A percentile compares a stretch with the other conserved stretches of the same genome.
Conservation (phyloP, 1,139 yeast species). For the Blastobotrys raffinosifermentans region DNA sequence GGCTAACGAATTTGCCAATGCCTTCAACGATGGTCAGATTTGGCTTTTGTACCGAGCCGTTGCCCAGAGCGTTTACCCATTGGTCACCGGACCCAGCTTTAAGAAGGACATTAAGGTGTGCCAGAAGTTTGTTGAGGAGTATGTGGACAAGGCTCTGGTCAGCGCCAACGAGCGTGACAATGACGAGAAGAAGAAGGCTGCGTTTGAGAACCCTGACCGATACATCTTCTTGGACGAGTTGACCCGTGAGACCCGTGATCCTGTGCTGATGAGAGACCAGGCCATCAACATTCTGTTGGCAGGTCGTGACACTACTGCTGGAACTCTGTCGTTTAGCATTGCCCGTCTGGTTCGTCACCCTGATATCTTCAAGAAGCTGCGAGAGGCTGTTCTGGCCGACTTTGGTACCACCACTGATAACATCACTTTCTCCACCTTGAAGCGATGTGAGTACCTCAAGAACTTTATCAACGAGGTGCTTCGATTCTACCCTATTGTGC, state of each 20-base stretch:
- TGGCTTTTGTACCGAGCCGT: constrained; percentile 38
- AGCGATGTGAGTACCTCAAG: constrained; percentile 45
- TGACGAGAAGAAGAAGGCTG: constrained; percentile 4
- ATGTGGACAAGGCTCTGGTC: constrained; percentile 28
- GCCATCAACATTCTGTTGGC: constrained; percentile 48
- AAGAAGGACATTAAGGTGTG: constrained; percentile 22
- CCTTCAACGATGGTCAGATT: constrained; percentile 41
- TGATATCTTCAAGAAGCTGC: constrained; percentile 36
- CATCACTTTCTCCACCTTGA: constrained; percentile 44
- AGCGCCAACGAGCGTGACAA: constrained; percentile 10
- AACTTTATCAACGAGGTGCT: constrained; percentile 47
- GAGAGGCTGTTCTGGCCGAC: constrained; percentile 33
- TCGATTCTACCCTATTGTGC: constrained; percentile 53
- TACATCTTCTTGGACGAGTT: constrained; percentile 48
- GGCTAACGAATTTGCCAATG: constrained; percentile 36
- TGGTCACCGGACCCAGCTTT: constrained; percentile 36
- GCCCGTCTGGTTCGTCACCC: constrained; percentile 45
- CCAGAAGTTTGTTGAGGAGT: constrained; percentile 32
- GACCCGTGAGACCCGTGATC: constrained; percentile 46
- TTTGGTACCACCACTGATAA: constrained; percentile 23
- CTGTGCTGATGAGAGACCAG: constrained; percentile 46
- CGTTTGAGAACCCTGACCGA: constrained; percentile 6
- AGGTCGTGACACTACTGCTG: constrained; percentile 56
- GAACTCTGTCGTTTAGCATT: constrained; percentile 44
- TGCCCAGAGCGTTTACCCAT: constrained; percentile 33